Percentiles rank a stretch among this genome's conserved stretches.
Evolutionary conservation across 345 rosid genomes (phyloP).

Genomic region (Eucalyptus microcorys): DNA sequence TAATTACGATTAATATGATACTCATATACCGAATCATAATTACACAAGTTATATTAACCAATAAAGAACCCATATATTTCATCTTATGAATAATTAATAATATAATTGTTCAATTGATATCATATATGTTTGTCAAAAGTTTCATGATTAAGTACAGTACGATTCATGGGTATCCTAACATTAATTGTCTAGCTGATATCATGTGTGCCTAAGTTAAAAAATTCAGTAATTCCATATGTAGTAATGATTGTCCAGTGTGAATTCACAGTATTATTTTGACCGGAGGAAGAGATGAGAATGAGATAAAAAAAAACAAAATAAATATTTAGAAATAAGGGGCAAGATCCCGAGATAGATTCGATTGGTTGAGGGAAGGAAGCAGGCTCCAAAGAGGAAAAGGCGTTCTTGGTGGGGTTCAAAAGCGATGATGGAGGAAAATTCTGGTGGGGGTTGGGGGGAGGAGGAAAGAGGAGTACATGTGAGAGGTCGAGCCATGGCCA

Average conservation of each 20-base stretch:
- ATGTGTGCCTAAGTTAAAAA: not conserved
- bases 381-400: not conserved
- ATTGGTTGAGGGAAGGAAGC: not conserved
- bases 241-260: not conserved
- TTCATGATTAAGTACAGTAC: not conserved
- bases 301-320: not conserved
- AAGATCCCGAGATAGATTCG: not conserved
- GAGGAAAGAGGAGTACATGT: not conserved
- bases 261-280: not conserved
- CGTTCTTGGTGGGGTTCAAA: not conserved
- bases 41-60: not conserved
- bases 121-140: not conserved
- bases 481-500: not conserved
- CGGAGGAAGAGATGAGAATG: not conserved
- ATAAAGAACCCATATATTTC: not conserved
- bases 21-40: not conserved
- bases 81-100: not conserved
- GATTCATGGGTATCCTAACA: not conserved
- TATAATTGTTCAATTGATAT: not conserved
- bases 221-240: not conserved
- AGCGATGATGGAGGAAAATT: not conserved
- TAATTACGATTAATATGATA: not conserved
- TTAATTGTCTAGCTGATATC: not conserved
- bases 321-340: not conserved
- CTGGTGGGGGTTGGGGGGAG: not conserved